A percentile compares a stretch with the other conserved stretches of the same genome.
phyloP scores from a whole-genome alignment of 2,329 filamentous ascomycete species.

The Graphilbum ipis-grandicollis region DNA sequence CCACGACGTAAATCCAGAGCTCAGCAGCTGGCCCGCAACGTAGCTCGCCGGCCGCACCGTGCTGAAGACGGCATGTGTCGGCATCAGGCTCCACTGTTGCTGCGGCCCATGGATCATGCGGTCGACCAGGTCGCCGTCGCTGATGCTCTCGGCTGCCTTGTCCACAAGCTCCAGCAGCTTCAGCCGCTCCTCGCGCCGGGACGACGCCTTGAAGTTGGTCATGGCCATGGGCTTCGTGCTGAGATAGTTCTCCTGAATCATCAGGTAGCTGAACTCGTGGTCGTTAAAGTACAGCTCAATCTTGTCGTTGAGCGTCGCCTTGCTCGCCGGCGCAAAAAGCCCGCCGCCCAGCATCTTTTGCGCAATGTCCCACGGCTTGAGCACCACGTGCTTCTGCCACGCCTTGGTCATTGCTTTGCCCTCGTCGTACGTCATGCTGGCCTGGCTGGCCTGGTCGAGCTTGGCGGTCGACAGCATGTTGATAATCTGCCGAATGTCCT shows the following conservation, averaged over 20 bases:
- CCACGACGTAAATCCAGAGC: conserved; percentile 74
- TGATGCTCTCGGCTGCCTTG: conserved; percentile 85
- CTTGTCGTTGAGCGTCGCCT: conserved; percentile 85
- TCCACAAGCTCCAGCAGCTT: conserved; percentile 78
- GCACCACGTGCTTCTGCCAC: conserved; percentile 93
- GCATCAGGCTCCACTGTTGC: conserved; percentile 98
- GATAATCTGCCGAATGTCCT: conserved; percentile 93
- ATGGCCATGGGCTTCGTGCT: conserved; percentile 58
- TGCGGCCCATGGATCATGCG: conserved; percentile 97
- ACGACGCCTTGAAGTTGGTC: conserved; percentile 36
- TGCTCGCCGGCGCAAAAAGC: conserved; percentile 70
- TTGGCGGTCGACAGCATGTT: conserved; percentile 97
- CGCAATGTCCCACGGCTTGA: conserved; percentile 97
- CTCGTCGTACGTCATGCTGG: conserved; percentile 64
- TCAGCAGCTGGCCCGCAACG: conserved; percentile 59
- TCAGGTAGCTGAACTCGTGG: conserved; percentile 90
- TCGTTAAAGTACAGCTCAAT: conserved; percentile 99
- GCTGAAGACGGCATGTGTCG: conserved; percentile 86
- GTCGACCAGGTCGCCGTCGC: conserved; percentile 89
- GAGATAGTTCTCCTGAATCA: conserved; percentile 97
- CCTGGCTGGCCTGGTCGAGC: conserved; percentile 58
- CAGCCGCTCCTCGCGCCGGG: conserved; percentile 51
- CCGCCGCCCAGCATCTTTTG: conserved; percentile 79
- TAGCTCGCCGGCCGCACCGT: conserved; percentile 85
- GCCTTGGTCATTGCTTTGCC: conserved; percentile 90